Conservation (phyloP, 768 basidiomycete species). For the Collybia mongolica region DNA sequence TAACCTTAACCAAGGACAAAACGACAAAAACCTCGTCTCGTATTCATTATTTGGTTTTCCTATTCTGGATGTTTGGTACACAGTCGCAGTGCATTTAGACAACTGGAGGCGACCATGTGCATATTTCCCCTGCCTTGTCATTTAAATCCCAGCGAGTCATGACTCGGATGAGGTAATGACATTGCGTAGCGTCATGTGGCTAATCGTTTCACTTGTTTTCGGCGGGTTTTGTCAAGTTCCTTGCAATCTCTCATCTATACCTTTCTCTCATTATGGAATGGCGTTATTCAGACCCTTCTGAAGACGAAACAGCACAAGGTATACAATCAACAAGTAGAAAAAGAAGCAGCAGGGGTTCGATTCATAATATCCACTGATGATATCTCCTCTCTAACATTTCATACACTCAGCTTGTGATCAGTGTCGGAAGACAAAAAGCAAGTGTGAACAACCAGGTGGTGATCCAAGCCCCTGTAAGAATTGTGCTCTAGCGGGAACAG, state of each 20-base stretch:
- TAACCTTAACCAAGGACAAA: too few relatives aligned
- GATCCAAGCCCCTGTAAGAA: slow-evolving; percentile 59
- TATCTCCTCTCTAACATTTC: too few relatives aligned
- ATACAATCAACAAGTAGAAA: slow-evolving; percentile 46
- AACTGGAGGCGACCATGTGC: slow-evolving; percentile 3
- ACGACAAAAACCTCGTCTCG: too few relatives aligned
- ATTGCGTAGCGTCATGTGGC: slow-evolving; percentile 27
- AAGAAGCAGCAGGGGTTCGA: slow-evolving; percentile 60
- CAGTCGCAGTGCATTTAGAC: too few relatives aligned
- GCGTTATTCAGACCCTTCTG: slow-evolving; percentile 61
- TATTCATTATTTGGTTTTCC: too few relatives aligned
- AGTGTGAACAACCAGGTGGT: slow-evolving; percentile 62
- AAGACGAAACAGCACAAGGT: slow-evolving; percentile 49
- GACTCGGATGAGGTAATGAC: not conserved
- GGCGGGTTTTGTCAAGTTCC: not conserved
- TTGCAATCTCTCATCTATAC: too few relatives aligned
- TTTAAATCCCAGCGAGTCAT: slow-evolving; percentile 6
- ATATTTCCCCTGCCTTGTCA: not conserved
- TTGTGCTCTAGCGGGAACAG: slow-evolving; percentile 55
- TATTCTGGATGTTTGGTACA: too few relatives aligned
- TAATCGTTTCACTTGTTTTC: slow-evolving; percentile 7
- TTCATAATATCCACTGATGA: not conserved
- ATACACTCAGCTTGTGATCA: slow-evolving; percentile 71
- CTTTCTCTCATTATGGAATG: slow-evolving; percentile 41
- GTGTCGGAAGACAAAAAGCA: slow-evolving; percentile 85